Evolutionary conservation across 495 filamentous ascomycete genomes (phyloP).

Genomic region (Penicillium waksmanii): DNA sequence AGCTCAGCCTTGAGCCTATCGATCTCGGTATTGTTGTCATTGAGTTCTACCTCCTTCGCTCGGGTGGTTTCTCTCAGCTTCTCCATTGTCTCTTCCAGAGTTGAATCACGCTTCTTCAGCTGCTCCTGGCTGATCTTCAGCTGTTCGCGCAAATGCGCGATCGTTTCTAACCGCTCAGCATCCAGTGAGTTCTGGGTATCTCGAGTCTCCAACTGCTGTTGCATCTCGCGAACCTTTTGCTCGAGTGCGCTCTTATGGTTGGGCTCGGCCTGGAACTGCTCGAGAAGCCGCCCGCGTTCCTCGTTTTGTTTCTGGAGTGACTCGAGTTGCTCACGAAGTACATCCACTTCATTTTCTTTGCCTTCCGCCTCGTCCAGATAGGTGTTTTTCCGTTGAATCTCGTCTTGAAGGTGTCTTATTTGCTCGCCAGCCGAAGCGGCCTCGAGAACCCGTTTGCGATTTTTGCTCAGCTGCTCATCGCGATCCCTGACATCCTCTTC

Average conservation of each 20-base stretch:
- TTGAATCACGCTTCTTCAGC: slow-evolving; percentile 40
- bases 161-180: slow-evolving; percentile 40
- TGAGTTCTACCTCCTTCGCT: slow-evolving; percentile 40
- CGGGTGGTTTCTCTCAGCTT: slow-evolving; percentile 43
- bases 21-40: slow-evolving; percentile 44
- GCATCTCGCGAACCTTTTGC: slow-evolving; percentile 40
- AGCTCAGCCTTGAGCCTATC: slow-evolving; percentile 47
- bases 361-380: slow-evolving; percentile 37
- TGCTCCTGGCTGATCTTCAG: slow-evolving; percentile 43
- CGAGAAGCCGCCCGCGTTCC: slow-evolving; percentile 32
- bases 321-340: slow-evolving; percentile 39
- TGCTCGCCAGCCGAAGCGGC: slow-evolving; percentile 44
- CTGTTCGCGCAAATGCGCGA: slow-evolving; percentile 45
- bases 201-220: slow-evolving; percentile 38
- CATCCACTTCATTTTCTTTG: slow-evolving; percentile 25
- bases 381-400: slow-evolving; percentile 40
- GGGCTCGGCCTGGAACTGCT: slow-evolving; percentile 26
- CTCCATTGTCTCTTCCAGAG: slow-evolving; percentile 41
- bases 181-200: slow-evolving; percentile 29
- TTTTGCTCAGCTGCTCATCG: slow-evolving; percentile 44
- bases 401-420: slow-evolving; percentile 43
- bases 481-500: slow-evolving; percentile 38
- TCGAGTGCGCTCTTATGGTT: slow-evolving; percentile 33
- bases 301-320: slow-evolving; percentile 37
- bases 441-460: slow-evolving; percentile 39